phyloP scores from a whole-genome alignment of 768 basidiomycete genomes.

The Boletus rubropictus region DNA sequence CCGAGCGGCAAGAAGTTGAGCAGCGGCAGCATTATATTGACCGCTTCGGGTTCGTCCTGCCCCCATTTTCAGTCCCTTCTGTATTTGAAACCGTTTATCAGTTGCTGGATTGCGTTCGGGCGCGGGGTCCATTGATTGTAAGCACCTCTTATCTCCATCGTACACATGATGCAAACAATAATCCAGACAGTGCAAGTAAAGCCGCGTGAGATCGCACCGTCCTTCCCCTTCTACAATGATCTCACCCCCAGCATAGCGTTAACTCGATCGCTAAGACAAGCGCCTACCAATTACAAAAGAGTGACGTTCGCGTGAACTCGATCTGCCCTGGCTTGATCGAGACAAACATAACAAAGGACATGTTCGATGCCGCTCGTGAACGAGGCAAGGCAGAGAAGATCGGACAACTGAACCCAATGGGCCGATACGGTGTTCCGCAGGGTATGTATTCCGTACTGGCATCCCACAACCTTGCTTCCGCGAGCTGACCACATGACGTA shows the following conservation, averaged over 20 bases:
- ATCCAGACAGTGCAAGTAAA: conserved; percentile 83
- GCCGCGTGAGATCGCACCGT: conserved; percentile 59
- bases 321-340: conserved; percentile 92
- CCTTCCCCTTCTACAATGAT: neutral
- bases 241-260: conserved; percentile 46
- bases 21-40: conserved; percentile 81
- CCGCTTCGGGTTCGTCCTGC: conserved; percentile 62
- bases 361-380: conserved; percentile 72
- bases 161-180: conserved; percentile 11
- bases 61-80: neutral
- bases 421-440: conserved; percentile 76
- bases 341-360: conserved; percentile 81
- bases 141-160: conserved; percentile 23
- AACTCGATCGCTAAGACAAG: conserved; percentile 83
- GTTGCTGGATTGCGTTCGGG: conserved; percentile 82
- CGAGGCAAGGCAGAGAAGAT: conserved; percentile 72
- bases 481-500: conserved; percentile 26
- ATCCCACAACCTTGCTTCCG: conserved; percentile 11
- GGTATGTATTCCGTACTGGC: conserved; percentile 38
- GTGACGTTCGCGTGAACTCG: conserved; percentile 82
- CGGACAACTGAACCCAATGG: conserved; percentile 74
- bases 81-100: conserved; percentile 31
- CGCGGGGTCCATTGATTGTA: conserved; percentile 77
- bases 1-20: conserved; percentile 62
- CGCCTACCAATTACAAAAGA: conserved; percentile 72